Evolutionary conservation across 2,329 filamentous ascomycete genomes (phyloP).

Genomic region (Epichloe scottii): DNA sequence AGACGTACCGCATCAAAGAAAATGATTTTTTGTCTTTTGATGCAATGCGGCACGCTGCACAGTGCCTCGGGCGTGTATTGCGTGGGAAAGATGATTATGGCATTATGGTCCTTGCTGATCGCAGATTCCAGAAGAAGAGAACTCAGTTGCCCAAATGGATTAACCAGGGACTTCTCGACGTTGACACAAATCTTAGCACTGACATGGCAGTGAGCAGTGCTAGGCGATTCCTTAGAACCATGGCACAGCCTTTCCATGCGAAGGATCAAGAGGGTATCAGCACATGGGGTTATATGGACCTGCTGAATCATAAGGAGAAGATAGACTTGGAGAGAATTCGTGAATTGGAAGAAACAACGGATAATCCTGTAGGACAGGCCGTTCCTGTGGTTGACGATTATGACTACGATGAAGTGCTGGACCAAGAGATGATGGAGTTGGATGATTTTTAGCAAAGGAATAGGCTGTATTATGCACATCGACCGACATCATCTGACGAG

Average conservation of each 20-base stretch:
- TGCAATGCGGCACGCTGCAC: slow-evolving; percentile 96
- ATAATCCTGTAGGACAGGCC: slow-evolving; percentile 13
- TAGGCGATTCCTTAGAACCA: slow-evolving; percentile 77
- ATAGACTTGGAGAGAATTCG: slow-evolving; percentile 55
- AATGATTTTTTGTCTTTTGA: slow-evolving; percentile 98
- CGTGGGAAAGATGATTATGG: slow-evolving; percentile 97
- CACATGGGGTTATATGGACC: slow-evolving; percentile 74
- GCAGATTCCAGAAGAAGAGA: slow-evolving; percentile 85
- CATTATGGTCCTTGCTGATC: slow-evolving; percentile 97
- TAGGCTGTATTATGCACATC: not conserved
- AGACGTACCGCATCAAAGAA: slow-evolving; percentile 92
- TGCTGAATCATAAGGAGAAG: slow-evolving; percentile 67
- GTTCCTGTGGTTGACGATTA: slow-evolving; percentile 25
- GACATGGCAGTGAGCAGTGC: slow-evolving; percentile 89
- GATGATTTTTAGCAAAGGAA: slow-evolving; percentile 19
- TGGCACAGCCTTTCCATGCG: slow-evolving; percentile 79
- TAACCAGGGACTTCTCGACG: slow-evolving; percentile 70
- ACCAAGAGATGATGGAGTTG: slow-evolving; percentile 43
- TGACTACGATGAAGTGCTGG: slow-evolving; percentile 39
- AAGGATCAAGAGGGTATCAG: slow-evolving; percentile 85
- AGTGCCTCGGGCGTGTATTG: slow-evolving; percentile 88
- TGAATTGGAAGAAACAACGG: slow-evolving; percentile 39
- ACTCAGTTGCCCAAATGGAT: slow-evolving; percentile 95
- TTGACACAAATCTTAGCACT: slow-evolving; percentile 80
- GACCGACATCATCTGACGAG: not conserved